Percentiles rank a stretch among this genome's conserved stretches.
Conservation (phyloP, 169 alveolate species). For the Eimeria sp. region DNA sequence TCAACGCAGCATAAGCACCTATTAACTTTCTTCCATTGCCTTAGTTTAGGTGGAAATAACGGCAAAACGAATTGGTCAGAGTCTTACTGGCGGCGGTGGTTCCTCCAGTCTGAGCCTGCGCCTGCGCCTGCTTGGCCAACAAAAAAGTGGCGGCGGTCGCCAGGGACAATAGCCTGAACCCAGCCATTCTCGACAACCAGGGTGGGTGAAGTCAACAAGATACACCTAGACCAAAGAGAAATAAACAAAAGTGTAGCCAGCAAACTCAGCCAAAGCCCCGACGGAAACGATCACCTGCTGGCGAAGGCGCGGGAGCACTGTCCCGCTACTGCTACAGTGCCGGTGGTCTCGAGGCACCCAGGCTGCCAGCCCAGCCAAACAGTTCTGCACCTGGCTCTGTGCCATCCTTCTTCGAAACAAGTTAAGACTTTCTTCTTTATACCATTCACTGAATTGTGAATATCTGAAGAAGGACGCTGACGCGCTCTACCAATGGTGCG, state of each 20-base stretch:
- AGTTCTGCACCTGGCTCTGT: not conserved
- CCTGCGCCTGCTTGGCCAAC: not conserved
- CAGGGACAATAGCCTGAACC: not conserved
- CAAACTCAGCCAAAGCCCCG: not conserved
- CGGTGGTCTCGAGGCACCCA: not conserved
- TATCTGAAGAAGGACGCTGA: not conserved
- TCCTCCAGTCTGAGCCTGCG: not conserved
- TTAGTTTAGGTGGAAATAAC: not conserved
- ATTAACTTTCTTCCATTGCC: not conserved
- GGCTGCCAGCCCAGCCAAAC: not conserved
- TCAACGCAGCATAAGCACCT: not conserved
- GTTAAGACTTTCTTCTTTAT: too few relatives aligned
- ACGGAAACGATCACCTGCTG: not conserved
- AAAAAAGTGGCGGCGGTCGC: conserved; percentile 8
- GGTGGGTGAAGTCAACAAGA: not conserved
- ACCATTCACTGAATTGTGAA: not conserved
- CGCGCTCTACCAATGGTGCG: not conserved
- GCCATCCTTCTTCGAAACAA: not conserved
- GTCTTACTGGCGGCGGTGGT: not conserved
- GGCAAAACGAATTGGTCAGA: not conserved
- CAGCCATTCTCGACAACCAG: not conserved
- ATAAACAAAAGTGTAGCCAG: not conserved
- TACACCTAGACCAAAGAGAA: not conserved
- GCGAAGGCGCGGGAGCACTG: not conserved
- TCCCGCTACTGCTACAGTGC: not conserved